phyloP scores from a whole-genome alignment of 352 stramenopile genomes.

The Elongisporangium undulatum region DNA sequence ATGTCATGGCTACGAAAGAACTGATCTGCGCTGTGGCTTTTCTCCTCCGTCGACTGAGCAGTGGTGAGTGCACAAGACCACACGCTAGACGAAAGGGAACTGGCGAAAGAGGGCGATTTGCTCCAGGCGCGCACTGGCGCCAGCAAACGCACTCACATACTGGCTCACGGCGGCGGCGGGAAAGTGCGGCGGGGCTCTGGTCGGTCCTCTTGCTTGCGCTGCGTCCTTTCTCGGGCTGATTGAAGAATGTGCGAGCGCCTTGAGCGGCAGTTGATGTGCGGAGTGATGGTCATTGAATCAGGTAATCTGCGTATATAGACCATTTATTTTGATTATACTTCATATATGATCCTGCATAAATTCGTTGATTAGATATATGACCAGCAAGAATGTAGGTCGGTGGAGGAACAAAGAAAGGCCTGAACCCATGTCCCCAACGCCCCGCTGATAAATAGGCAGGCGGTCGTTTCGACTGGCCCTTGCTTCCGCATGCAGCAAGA shows the following conservation, averaged over 20 bases:
- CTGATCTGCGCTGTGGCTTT: background rate
- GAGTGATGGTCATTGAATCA: background rate
- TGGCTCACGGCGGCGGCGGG: background rate
- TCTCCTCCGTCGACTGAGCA: background rate
- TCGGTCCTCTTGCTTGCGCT: background rate
- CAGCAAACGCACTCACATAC: background rate
- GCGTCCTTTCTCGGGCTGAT: background rate
- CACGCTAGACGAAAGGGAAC: background rate
- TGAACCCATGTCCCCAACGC: background rate
- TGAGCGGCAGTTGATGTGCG: background rate
- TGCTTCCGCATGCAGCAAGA: background rate
- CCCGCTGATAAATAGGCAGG: background rate
- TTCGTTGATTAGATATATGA: background rate
- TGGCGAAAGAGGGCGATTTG: background rate
- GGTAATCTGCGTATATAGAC: background rate
- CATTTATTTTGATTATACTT: background rate
- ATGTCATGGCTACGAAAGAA: background rate
- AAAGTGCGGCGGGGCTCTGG: background rate
- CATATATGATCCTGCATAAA: background rate
- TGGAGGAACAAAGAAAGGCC: background rate
- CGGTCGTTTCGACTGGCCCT: background rate
- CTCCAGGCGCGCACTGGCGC: background rate
- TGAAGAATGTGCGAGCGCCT: background rate
- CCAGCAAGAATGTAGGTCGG: background rate
- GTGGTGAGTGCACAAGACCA: background rate